Evolutionary conservation across 164 flowering plant genomes (phyloP).

Genomic region (Chimonanthus salicifolius): DNA sequence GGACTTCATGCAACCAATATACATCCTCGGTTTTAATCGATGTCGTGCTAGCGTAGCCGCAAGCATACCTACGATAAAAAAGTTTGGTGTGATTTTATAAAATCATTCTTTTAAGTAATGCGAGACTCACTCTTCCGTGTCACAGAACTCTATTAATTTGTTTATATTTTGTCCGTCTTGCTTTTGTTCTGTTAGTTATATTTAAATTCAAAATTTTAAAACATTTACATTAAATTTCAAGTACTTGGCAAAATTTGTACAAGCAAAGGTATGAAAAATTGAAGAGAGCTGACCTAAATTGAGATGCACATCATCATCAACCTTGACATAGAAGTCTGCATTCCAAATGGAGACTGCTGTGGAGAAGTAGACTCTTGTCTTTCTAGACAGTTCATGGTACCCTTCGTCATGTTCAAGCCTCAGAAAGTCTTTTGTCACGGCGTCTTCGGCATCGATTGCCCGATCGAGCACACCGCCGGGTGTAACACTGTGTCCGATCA

Average conservation of each 20-base stretch:
- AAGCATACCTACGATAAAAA: slow-evolving; percentile 41
- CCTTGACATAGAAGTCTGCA: slow-evolving; percentile 79
- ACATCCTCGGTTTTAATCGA: slow-evolving; percentile 48
- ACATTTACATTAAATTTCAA: not conserved
- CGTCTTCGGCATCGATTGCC: slow-evolving; percentile 61
- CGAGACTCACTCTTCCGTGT: not conserved
- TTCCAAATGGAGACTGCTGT: slow-evolving; percentile 68
- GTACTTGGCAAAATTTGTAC: too few relatives aligned
- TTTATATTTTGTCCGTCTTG: not conserved
- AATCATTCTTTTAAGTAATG: not conserved
- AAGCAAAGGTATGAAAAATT: not conserved
- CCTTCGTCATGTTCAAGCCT: slow-evolving; percentile 76
- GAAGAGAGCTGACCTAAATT: slow-evolving; percentile 42
- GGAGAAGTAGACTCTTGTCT: slow-evolving; percentile 68
- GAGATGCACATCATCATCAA: slow-evolving; percentile 83
- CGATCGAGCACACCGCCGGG: slow-evolving; percentile 57
- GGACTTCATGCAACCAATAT: slow-evolving; percentile 93
- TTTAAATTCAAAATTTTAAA: not conserved
- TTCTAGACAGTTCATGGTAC: slow-evolving; percentile 73
- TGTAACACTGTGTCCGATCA: slow-evolving; percentile 75
- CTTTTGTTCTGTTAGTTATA: not conserved
- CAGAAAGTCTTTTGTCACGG: slow-evolving; percentile 56
- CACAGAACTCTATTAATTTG: not conserved
- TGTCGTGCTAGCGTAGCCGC: slow-evolving; percentile 40
- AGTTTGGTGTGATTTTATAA: not conserved